Percentiles rank a stretch among this genome's conserved stretches.
Conservation (phyloP, 805 yeast species). For the Tetrapisispora taiwanensis region DNA sequence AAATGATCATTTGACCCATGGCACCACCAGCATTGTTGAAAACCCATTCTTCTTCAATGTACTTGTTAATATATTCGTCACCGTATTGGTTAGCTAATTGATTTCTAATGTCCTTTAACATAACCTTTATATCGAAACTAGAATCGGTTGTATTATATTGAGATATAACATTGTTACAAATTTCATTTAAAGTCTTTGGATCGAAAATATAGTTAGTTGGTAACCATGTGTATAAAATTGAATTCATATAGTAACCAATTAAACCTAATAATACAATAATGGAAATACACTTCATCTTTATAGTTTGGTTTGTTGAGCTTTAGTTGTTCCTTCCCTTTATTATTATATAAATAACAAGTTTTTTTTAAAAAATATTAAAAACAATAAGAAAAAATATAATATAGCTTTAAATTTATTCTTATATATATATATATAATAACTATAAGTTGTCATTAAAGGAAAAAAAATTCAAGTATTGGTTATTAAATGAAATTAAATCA, state of each 20-base stretch:
- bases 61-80: slow-evolving; percentile 55
- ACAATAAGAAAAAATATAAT: no score
- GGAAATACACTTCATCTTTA: slow-evolving; percentile 17
- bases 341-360: no score
- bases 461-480: no score
- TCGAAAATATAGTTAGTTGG: slow-evolving; percentile 69
- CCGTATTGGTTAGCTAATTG: slow-evolving; percentile 59
- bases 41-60: slow-evolving; percentile 78
- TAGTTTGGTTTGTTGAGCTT: neutral
- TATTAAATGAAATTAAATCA: no score
- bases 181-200: slow-evolving; percentile 43
- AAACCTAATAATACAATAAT: slow-evolving; percentile 12
- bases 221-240: slow-evolving; percentile 49
- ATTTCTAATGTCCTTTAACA: slow-evolving; percentile 53
- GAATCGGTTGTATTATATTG: slow-evolving; percentile 37
- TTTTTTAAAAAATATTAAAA: no score
- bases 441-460: no score
- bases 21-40: slow-evolving; percentile 98
- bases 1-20: slow-evolving; percentile 90
- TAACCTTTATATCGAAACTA: slow-evolving; percentile 44
- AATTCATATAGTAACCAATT: slow-evolving; percentile 18
- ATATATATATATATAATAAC: no score
- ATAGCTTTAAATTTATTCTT: no score
- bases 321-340: no score
- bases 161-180: slow-evolving; percentile 47